Base-by-base conservation (phyloP, 2,329 filamentous ascomycete genomes). In the Fusarium torreyae region DNA sequence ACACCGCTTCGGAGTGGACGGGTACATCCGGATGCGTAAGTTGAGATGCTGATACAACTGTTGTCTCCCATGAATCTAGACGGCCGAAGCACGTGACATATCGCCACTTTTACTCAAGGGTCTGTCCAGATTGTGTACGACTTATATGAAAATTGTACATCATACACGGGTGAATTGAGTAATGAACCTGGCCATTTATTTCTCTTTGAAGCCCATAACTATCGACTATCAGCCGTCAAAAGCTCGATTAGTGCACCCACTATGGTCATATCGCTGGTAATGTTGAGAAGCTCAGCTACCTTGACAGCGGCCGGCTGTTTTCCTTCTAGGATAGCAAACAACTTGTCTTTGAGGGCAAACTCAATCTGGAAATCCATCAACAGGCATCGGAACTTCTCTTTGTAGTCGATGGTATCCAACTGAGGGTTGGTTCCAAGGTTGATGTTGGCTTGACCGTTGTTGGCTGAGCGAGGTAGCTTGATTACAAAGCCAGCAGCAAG, bases 321-420 rank as follows among this genome's bases (percentile, higher is more conserved):
- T 26, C 26, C 26, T 26, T 26, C 26, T 26, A 26, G 4, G 26
- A 26, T 26, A 26, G 26, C 26, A 26, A 68, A 72, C 6, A 76
- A 48, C 22, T 58, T 68, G 17, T 75, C 68, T 38, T 75, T 75
- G 24, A 61, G 33, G 14, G 38, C 36, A 33, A 73, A 69, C 14
- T 67, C 69, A 24, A 72, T 71, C 61, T 76, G 74, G 18, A 54
- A 71, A 28, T 75, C 70, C 39, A 66, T 39, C 11, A 75, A 39
- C 11, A 70, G 39, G 11, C 58, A 44, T 10, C 52, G 48, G 10
- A 74, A 46, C 7, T 61, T 43, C 22, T 54, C n/a, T 18, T 46
- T 57, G 11, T 38, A 22, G 18, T 66, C 51, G 8, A 69, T 48
- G 11, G 58, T 54, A 20, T 36, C 42, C 22, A 71, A 28, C 22